Base-by-base conservation (phyloP, 1,284 basidiomycete genomes). In the Trametes sp. region DNA sequence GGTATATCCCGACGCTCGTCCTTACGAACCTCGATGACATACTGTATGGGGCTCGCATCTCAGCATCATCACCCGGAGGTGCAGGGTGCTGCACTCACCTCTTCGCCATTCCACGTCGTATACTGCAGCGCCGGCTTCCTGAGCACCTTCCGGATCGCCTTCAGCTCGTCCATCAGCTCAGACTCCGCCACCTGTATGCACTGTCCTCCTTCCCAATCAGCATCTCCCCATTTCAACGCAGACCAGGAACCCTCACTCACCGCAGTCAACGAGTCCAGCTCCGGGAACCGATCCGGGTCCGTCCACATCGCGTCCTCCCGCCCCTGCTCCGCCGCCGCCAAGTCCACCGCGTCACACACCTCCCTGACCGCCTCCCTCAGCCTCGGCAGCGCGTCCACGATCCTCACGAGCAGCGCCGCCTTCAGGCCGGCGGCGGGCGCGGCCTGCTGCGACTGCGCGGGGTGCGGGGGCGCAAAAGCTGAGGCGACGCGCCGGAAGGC, bases 51-150 rank as follows among this genome's bases (percentile, higher is more conserved):
- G 9, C 49, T 5, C 2, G 5, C 2, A 26, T 6, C 26, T 58
- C 23, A 59, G 36, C 31, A 19, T 60, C 49, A 4, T 31, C 33
- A 29, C 16, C 2, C 2, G 7, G 11, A 46, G 21, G n/a, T n/a
- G n/a, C n/a, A n/a, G n/a, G n/a, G n/a, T 44, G 13, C 13, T 26
- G 19, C 33, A 66, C 81, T 55, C 65, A 93, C 94, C 75, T 95
- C 93, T 61, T 90, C 88, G 0, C 85, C 87, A 0, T 84, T 79
- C 8, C 92, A 84, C 4, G 82, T 86, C 3, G 84, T 82, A 80
- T 89, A 99, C 62, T 90, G 81, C n/a, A 96, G 79, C 10, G 86
- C 86, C 0, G 94, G 95, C 68, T 89, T 85, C 67, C 86, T 87
- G 26, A 98, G 74, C 4, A 84, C 68, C 73, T 89, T 94, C 29